Evolutionary conservation across 768 basidiomycete genomes (phyloP).

Genomic region (Suillus occidentalis): DNA sequence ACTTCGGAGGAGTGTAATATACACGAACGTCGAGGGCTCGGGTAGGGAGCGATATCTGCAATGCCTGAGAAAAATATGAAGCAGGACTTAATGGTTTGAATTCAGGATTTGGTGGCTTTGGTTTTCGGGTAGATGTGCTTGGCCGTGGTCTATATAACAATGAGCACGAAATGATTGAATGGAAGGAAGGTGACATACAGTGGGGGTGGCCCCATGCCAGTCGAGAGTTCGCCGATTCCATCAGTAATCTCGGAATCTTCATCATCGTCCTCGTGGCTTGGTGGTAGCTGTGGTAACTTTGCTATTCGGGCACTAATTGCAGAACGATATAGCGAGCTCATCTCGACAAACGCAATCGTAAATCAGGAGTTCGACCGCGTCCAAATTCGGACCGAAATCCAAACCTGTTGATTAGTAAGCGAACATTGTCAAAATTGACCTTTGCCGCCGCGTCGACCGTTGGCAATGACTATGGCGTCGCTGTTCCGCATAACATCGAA

Average conservation of each 20-base stretch:
- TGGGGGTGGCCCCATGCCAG: conserved; percentile 61
- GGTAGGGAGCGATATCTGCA: conserved; percentile 67
- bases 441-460: neutral
- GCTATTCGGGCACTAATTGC: conserved; percentile 74
- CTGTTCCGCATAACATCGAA: conserved; percentile 10
- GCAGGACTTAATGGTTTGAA: conserved; percentile 77
- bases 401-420: neutral
- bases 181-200: conserved; percentile 42
- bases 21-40: conserved; percentile 69
- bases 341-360: conserved; percentile 22
- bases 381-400: neutral
- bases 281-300: conserved; percentile 65
- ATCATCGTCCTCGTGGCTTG: conserved; percentile 42
- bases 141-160: conserved; percentile 6
- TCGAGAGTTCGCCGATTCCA: conserved; percentile 59
- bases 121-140: conserved; percentile 29
- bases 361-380: conserved; percentile 5
- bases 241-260: conserved; percentile 55
- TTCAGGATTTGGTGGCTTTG: conserved; percentile 53
- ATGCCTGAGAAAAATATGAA: conserved; percentile 75
- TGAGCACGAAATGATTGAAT: conserved; percentile 19
- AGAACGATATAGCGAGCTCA: conserved; percentile 77
- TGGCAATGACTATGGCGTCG: conserved; percentile 13
- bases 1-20: conserved; percentile 77
- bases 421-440: neutral